phyloP scores from a whole-genome alignment of 2,329 filamentous ascomycete species.

The Nectriaceae sp. region DNA sequence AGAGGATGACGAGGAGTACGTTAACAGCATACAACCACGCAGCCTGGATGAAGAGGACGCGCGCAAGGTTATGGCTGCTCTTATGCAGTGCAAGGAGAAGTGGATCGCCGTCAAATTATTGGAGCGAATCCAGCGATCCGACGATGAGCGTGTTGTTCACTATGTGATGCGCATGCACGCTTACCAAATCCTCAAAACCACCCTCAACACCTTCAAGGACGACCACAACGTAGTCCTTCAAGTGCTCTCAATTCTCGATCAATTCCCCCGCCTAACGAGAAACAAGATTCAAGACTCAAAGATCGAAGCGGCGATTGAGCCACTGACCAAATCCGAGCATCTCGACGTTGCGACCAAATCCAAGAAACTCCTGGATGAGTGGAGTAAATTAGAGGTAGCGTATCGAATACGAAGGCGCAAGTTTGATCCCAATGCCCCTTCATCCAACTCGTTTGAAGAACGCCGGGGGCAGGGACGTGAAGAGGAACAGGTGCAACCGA shows the following conservation, averaged over 20 bases:
- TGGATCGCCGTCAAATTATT: slow-evolving; percentile 98
- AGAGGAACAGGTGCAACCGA: slow-evolving; percentile 38
- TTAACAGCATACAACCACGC: slow-evolving; percentile 82
- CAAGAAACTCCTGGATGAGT: slow-evolving; percentile 72
- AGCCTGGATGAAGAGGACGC: slow-evolving; percentile 80
- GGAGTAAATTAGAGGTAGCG: slow-evolving; percentile 85
- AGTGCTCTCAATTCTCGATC: slow-evolving; percentile 84
- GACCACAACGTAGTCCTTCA: slow-evolving; percentile 89
- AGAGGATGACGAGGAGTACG: slow-evolving; percentile 94
- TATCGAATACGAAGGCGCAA: slow-evolving; percentile 95
- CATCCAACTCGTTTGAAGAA: slow-evolving; percentile 60
- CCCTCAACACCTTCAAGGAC: slow-evolving; percentile 81
- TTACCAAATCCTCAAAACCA: slow-evolving; percentile 90
- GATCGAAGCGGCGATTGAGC: slow-evolving; percentile 80
- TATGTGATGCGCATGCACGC: slow-evolving; percentile 95
- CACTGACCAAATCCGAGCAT: slow-evolving; percentile 67
- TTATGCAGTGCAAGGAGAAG: slow-evolving; percentile 98
- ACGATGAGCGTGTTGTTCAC: slow-evolving; percentile 85
- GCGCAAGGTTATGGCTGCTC: slow-evolving; percentile 91
- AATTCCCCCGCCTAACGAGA: slow-evolving; percentile 84
- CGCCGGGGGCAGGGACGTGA: slow-evolving; percentile 56
- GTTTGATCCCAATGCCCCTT: slow-evolving; percentile 66
- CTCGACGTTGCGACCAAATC: slow-evolving; percentile 74
- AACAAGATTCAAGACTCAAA: slow-evolving; percentile 98
- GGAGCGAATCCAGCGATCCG: slow-evolving; percentile 80